Conservation (phyloP, 257 asterid species). For the Plectranthus barbatus region DNA sequence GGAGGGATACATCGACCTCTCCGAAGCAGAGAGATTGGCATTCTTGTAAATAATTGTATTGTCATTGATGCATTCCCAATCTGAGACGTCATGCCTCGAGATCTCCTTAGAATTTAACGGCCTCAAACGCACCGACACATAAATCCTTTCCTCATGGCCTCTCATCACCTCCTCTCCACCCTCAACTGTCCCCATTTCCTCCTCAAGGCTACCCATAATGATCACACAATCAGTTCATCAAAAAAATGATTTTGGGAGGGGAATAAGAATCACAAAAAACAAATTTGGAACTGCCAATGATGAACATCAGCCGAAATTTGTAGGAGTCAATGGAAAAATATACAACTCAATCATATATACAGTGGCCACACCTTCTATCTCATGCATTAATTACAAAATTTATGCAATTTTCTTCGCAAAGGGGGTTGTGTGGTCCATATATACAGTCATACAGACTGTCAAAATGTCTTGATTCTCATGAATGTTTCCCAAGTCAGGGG, state of each 20-base stretch:
- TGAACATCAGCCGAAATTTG: slow-evolving; percentile 30
- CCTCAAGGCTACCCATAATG: slow-evolving; percentile 16
- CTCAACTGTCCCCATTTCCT: slow-evolving; percentile 32
- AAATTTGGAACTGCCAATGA: slow-evolving; percentile 39
- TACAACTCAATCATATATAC: slow-evolving; percentile 28
- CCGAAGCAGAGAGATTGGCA: slow-evolving; percentile 56
- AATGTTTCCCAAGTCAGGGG: slow-evolving; percentile 30
- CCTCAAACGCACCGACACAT: slow-evolving; percentile 89
- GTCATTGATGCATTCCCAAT: slow-evolving; percentile 92
- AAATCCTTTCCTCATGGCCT: slow-evolving; percentile 61
- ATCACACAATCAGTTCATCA: slow-evolving; percentile 14
- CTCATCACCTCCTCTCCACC: slow-evolving; percentile 32
- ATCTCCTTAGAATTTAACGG: slow-evolving; percentile 78
- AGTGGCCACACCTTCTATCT: slow-evolving; percentile 36
- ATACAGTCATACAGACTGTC: slow-evolving; percentile 94
- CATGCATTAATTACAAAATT: slow-evolving; percentile 41
- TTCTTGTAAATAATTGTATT: slow-evolving; percentile 70
- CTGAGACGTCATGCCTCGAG: slow-evolving; percentile 66
- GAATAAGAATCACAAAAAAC: too few relatives aligned
- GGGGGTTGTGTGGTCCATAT: slow-evolving; percentile 57
- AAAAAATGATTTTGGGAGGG: too few relatives aligned
- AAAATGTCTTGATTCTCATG: slow-evolving; percentile 56
- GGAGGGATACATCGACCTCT: slow-evolving; percentile 79
- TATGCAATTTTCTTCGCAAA: slow-evolving; percentile 4
- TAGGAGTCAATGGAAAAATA: slow-evolving; percentile 37